A percentile compares a stretch with the other conserved stretches of the same genome.
Conservation (phyloP, 495 filamentous ascomycete species). For the Cenococcum geophilum region DNA sequence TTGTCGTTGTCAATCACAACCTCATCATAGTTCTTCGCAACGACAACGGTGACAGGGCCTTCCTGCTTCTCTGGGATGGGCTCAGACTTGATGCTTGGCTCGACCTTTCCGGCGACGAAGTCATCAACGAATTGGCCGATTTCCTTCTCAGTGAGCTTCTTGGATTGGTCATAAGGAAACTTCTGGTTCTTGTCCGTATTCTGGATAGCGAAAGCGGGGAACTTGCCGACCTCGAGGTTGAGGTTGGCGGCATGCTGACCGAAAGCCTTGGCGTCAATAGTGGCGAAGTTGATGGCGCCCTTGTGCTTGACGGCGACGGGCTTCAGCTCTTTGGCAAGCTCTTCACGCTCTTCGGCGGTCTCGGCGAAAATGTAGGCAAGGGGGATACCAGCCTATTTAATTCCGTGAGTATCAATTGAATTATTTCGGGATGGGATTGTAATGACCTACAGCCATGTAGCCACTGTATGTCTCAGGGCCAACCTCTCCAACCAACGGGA, state of each 20-base stretch:
- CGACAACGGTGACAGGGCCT: slow-evolving; percentile 78
- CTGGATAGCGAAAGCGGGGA: slow-evolving; percentile 97
- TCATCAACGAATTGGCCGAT: slow-evolving; percentile 82
- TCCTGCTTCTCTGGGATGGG: slow-evolving; percentile 94
- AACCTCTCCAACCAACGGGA: slow-evolving; percentile 90
- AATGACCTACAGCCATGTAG: slow-evolving; percentile 74
- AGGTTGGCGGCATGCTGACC: slow-evolving; percentile 95
- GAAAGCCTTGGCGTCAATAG: slow-evolving; percentile 92
- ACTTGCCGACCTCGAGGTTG: slow-evolving; percentile 91
- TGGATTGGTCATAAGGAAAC: slow-evolving; percentile 84
- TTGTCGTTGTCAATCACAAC: slow-evolving; percentile 89
- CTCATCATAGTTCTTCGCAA: slow-evolving; percentile 91
- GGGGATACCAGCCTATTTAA: slow-evolving; percentile 67
- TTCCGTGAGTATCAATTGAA: not conserved
- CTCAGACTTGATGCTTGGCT: slow-evolving; percentile 97
- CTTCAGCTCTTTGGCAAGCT: slow-evolving; percentile 59
- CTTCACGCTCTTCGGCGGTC: slow-evolving; percentile 79
- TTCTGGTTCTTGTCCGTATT: slow-evolving; percentile 94
- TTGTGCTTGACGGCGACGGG: slow-evolving; percentile 65
- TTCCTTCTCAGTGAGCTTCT: slow-evolving; percentile 67
- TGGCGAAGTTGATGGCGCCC: slow-evolving; percentile 90
- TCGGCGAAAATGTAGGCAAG: slow-evolving; percentile 98
- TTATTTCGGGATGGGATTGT: not conserved
- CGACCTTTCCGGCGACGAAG: slow-evolving; percentile 80
- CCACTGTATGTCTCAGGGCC: slow-evolving; percentile 94